phyloP scores from a whole-genome alignment of 83 land plant species.

The Larix sibirica region DNA sequence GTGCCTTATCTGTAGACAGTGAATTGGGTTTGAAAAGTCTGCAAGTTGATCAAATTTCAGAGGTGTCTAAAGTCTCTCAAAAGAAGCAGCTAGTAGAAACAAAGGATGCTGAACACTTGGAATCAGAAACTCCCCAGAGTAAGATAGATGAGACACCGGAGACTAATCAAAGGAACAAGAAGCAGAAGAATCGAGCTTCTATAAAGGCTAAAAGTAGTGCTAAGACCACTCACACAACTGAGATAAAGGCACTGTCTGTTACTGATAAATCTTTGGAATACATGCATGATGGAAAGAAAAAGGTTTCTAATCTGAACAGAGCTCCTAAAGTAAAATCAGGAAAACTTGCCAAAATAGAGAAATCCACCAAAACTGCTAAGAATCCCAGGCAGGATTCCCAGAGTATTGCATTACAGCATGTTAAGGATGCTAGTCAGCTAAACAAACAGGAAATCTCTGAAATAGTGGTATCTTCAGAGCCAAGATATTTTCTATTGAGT shows the following conservation, averaged over 20 bases:
- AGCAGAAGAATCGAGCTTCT: not conserved
- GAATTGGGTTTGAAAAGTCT: no score
- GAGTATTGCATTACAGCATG: not conserved
- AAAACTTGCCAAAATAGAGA: not conserved
- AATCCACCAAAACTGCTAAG: conserved; percentile 3
- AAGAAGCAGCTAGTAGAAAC: not conserved
- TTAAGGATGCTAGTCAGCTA: conserved; percentile 3
- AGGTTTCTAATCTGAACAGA: not conserved
- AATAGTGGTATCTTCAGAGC: conserved; percentile 5
- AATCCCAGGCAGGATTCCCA: not conserved
- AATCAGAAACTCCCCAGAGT: conserved; percentile 2
- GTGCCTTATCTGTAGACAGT: not conserved
- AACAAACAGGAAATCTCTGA: conserved; percentile 1
- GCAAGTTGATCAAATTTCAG: not conserved
- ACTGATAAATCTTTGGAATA: not conserved
- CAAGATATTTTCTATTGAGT: conserved; percentile 57
- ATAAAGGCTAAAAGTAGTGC: not conserved
- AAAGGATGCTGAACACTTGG: not conserved
- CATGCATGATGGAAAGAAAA: not conserved
- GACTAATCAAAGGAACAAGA: not conserved
- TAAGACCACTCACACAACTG: not conserved
- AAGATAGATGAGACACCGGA: not conserved
- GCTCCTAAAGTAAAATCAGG: not conserved
- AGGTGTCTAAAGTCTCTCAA: not conserved
- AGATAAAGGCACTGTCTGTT: not conserved